Evolutionary conservation across 2,329 filamentous ascomycete species (phyloP).

Genomic region (Aspergillus unguis): DNA sequence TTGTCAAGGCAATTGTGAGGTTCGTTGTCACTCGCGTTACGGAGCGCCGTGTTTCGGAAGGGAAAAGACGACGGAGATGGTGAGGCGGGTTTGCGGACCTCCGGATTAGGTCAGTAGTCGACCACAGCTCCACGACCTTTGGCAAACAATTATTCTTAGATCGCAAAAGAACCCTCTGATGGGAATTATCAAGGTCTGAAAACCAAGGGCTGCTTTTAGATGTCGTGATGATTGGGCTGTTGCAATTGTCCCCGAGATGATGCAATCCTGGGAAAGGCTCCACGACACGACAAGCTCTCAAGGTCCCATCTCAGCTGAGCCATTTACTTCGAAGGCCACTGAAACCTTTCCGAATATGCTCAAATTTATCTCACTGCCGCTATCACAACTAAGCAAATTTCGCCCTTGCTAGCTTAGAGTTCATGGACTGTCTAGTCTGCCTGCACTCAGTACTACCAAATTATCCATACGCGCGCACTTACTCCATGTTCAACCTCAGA

Average conservation of each 20-base stretch:
- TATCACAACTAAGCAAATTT: too few relatives aligned
- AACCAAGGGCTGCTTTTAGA: not conserved
- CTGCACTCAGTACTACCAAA: too few relatives aligned
- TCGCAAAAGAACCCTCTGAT: not conserved
- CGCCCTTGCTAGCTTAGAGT: too few relatives aligned
- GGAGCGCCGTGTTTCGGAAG: constrained; percentile 36
- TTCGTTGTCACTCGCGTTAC: constrained; percentile 21
- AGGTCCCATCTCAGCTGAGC: too few relatives aligned
- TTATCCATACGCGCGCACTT: too few relatives aligned
- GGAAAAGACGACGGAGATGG: constrained; percentile 19
- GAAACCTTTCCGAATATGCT: too few relatives aligned
- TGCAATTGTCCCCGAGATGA: constrained; percentile 8
- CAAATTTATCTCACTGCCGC: too few relatives aligned
- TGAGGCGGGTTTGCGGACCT: constrained; percentile 9
- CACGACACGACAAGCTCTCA: not conserved
- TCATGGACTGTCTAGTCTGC: too few relatives aligned
- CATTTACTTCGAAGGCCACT: too few relatives aligned
- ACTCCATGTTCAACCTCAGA: too few relatives aligned
- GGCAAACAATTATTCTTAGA: not conserved
- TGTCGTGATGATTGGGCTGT: not conserved
- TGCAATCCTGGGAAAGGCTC: not conserved
- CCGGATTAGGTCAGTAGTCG: constrained; percentile 7
- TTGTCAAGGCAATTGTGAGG: constrained; percentile 16
- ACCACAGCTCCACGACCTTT: too few relatives aligned
- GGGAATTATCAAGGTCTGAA: not conserved